Conservation (phyloP, 306 rosid species). For the Clitoria ternatea region DNA sequence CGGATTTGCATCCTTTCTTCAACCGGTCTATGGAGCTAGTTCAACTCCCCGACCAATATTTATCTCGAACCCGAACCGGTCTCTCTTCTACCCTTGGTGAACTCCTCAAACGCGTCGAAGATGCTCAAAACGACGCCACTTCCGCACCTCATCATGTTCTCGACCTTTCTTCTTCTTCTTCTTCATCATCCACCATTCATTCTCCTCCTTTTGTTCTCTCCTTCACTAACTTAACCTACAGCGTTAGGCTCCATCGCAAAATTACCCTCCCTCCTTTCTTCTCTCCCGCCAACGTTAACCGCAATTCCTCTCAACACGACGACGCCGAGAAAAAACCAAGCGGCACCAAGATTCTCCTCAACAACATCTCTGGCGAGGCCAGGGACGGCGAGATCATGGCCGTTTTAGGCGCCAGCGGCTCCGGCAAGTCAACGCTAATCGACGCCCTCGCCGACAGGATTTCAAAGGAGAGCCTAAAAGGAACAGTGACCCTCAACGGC, state of each 20-base stretch:
- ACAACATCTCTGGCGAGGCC: constrained; percentile 79
- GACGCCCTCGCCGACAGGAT: constrained; percentile 85
- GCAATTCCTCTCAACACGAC: not conserved
- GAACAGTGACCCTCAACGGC: constrained; percentile 51
- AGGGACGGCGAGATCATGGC: constrained; percentile 93
- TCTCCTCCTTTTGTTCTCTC: constrained; percentile 64
- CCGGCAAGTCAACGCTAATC: constrained; percentile 84
- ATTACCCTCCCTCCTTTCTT: constrained; percentile 26
- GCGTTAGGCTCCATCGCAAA: constrained; percentile 49
- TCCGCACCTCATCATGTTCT: constrained; percentile 8
- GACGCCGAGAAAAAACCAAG: not conserved
- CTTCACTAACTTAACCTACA: constrained; percentile 63
- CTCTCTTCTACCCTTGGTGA: constrained; percentile 57
- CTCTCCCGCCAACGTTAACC: not conserved
- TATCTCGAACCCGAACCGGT: not conserved
- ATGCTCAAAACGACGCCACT: constrained; percentile 40
- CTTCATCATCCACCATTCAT: not conserved
- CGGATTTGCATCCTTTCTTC: constrained; percentile 37
- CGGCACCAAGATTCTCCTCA: constrained; percentile 51
- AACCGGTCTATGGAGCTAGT: constrained; percentile 53
- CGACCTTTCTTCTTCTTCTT: constrained; percentile 17
- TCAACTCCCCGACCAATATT: not conserved
- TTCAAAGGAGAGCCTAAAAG: constrained; percentile 70
- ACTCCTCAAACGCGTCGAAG: constrained; percentile 66
- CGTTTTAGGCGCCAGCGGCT: constrained; percentile 90